A percentile compares a stretch with the other conserved stretches of the same genome.
Conservation (phyloP, 345 rosid genomes). For the Brassica nigra region DNA sequence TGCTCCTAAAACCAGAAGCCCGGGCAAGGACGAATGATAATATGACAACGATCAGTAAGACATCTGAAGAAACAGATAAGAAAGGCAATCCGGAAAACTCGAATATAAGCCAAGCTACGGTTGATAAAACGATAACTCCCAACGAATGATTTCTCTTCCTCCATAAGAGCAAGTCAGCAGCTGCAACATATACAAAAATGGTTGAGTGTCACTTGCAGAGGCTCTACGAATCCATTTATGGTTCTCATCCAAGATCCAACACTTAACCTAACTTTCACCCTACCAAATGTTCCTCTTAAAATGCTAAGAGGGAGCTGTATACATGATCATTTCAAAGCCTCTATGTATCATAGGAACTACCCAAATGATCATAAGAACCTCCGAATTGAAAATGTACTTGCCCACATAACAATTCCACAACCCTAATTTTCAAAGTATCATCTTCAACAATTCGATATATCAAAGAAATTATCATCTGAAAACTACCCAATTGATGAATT, state of each 20-base stretch:
- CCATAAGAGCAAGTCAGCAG: constrained; percentile 85
- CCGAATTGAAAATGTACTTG: background rate
- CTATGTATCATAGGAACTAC: background rate
- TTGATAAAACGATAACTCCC: constrained; percentile 71
- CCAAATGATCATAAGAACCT: background rate
- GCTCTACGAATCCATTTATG: background rate
- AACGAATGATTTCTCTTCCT: constrained; percentile 59
- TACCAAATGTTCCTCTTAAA: background rate
- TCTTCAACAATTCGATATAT: constrained; percentile 5
- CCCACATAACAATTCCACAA: background rate
- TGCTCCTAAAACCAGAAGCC: constrained; percentile 58
- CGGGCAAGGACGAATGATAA: constrained; percentile 60
- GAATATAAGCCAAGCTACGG: constrained; percentile 78
- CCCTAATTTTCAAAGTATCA: background rate
- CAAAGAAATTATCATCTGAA: background rate
- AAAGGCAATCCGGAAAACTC: constrained; percentile 79
- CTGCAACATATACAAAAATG: constrained; percentile 44
- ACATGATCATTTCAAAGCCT: background rate
- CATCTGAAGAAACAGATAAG: constrained; percentile 80
- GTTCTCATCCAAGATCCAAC: constrained; percentile 25
- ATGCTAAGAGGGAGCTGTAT: background rate
- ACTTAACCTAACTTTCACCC: constrained; percentile 11
- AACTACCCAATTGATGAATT: background rate
- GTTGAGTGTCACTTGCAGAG: background rate
- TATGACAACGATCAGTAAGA: constrained; percentile 63